A percentile compares a stretch with the other conserved stretches of the same genome.
Evolutionary conservation across 257 asterid genomes (phyloP).

Genomic region (Solanum appendiculatum): DNA sequence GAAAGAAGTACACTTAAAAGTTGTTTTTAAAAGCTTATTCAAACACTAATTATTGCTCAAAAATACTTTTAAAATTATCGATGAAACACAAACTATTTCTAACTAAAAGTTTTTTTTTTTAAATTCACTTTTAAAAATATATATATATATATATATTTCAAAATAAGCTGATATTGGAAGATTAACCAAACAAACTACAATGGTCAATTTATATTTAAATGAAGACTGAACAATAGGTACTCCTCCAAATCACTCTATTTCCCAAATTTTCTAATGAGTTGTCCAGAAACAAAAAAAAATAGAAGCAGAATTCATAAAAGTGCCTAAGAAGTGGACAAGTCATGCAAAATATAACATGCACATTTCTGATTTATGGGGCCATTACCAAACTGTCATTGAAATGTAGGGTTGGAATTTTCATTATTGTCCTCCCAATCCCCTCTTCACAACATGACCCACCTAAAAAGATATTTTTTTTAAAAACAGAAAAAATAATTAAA

Average conservation of each 20-base stretch:
- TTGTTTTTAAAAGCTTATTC: no score
- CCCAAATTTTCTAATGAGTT: neutral
- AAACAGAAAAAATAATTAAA: neutral
- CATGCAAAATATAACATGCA: neutral
- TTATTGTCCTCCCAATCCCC: neutral
- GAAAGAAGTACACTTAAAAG: no score
- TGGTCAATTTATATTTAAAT: neutral
- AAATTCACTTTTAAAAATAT: no score
- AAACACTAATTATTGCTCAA: no score
- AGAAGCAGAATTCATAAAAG: neutral
- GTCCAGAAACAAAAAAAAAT: neutral
- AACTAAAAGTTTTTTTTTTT: rapidly evolving
- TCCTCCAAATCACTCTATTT: neutral
- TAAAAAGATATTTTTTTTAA: neutral
- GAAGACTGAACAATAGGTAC: neutral
- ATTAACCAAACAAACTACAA: neutral
- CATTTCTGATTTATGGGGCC: neutral
- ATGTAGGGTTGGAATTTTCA: neutral
- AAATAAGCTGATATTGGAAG: rapidly evolving
- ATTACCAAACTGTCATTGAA: neutral
- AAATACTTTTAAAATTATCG: neutral
- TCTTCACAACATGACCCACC: neutral
- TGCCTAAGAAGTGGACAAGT: neutral
- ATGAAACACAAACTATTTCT: neutral
- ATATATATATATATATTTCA: no score